Evolutionary conservation across 192 early-diverging fungal species (phyloP).

Genomic region (Coemansia sp.): DNA sequence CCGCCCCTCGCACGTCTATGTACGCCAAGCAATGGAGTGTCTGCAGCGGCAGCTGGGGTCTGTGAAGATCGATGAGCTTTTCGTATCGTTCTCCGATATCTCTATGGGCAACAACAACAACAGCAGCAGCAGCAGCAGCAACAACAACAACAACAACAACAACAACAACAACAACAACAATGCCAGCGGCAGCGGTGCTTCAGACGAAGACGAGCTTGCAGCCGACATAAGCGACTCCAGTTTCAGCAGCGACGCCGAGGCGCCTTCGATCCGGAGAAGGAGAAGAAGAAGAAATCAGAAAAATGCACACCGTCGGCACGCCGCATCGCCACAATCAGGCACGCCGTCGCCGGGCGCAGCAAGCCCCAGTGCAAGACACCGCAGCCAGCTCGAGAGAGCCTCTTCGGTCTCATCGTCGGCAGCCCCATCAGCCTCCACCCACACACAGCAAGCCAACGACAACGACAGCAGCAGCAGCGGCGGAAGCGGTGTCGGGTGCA

Average conservation of each 20-base stretch:
- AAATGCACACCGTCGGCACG: background rate
- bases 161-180: too few species aligned
- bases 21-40: constrained; percentile 38
- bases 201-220: background rate
- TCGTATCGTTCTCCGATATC: constrained; percentile 40
- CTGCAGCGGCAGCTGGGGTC: constrained; percentile 40
- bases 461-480: constrained; percentile 1
- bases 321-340: background rate
- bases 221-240: background rate
- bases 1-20: constrained; percentile 43
- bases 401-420: background rate
- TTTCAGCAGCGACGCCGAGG: background rate
- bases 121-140: too few species aligned
- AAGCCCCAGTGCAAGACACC: background rate
- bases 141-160: too few species aligned
- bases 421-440: background rate
- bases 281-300: background rate
- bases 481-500: background rate
- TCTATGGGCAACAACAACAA: constrained; percentile 12
- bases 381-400: background rate
- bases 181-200: background rate
- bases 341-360: background rate
- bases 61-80: constrained; percentile 48
- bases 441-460: background rate
- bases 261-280: background rate